A percentile compares a stretch with the other conserved stretches of the same genome.
phyloP scores from a whole-genome alignment of 306 rosid genomes.

The Prunus davidiana region DNA sequence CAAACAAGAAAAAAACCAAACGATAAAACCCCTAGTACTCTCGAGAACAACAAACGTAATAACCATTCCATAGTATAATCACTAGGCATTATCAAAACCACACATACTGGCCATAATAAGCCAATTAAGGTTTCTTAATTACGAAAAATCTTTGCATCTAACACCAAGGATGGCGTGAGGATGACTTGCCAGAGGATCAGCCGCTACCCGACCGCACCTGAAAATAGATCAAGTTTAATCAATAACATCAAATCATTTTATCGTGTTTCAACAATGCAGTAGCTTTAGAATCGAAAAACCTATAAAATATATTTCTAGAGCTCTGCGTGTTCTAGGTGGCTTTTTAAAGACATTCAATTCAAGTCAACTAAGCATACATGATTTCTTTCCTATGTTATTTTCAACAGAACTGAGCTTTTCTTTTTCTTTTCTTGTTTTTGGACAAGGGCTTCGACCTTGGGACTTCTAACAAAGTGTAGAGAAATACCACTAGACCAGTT shows the following conservation, averaged over 20 bases:
- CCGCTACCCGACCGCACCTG: conserved; percentile 66
- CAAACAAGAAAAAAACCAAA: background rate
- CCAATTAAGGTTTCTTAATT: background rate
- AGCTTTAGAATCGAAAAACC: background rate
- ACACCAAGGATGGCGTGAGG: background rate
- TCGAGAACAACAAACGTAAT: background rate
- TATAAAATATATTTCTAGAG: too few species aligned
- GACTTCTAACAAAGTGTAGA: too few species aligned
- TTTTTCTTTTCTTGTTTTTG: background rate
- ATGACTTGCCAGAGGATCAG: conserved; percentile 28
- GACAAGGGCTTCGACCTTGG: too few species aligned
- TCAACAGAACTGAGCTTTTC: too few species aligned
- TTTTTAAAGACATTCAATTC: background rate
- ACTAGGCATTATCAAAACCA: background rate
- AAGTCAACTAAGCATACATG: background rate
- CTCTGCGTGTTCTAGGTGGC: background rate
- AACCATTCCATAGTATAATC: background rate
- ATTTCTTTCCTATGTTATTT: too few species aligned
- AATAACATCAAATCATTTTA: background rate
- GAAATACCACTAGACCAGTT: too few species aligned
- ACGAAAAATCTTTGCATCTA: background rate
- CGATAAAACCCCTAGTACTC: background rate
- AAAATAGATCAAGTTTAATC: conserved; percentile 20
- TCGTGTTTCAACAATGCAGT: background rate
- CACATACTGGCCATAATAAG: background rate